A percentile compares a stretch with the other conserved stretches of the same genome.
Evolutionary conservation across 2,329 filamentous ascomycete species (phyloP).

Genomic region (Colletotrichum zoysiae): DNA sequence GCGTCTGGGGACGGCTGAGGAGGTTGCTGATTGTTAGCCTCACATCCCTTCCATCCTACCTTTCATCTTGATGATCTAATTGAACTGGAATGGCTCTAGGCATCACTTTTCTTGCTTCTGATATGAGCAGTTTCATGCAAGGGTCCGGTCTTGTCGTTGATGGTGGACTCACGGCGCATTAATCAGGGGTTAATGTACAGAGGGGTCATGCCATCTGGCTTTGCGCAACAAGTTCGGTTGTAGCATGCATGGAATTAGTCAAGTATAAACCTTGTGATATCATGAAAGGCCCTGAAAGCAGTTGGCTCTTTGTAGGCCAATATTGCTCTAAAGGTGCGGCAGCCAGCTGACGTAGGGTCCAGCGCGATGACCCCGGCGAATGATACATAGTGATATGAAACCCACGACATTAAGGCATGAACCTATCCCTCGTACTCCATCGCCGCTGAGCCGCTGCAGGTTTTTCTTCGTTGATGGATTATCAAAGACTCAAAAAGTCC

Average conservation of each 20-base stretch:
- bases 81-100: constrained; percentile 29
- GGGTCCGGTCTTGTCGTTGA: constrained; percentile 62
- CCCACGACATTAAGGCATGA: background rate
- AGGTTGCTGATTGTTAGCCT: constrained; percentile 61
- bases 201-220: background rate
- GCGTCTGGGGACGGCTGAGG: constrained; percentile 62
- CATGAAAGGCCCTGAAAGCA: background rate
- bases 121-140: constrained; percentile 66
- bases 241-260: too few species aligned
- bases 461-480: background rate
- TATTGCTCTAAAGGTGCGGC: background rate
- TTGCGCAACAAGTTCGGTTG: too few species aligned
- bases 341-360: background rate
- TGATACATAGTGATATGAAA: background rate
- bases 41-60: background rate
- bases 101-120: constrained; percentile 64
- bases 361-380: too few species aligned
- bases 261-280: background rate
- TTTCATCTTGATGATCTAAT: background rate
- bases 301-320: too few species aligned
- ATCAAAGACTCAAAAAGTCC: constrained; percentile 55
- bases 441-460: background rate
- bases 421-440: background rate
- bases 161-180: constrained; percentile 55
- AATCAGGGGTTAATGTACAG: constrained; percentile 13